A percentile compares a stretch with the other conserved stretches of the same genome.
phyloP scores from a whole-genome alignment of 2,329 filamentous ascomycete species.

The Epichloe baconii region DNA sequence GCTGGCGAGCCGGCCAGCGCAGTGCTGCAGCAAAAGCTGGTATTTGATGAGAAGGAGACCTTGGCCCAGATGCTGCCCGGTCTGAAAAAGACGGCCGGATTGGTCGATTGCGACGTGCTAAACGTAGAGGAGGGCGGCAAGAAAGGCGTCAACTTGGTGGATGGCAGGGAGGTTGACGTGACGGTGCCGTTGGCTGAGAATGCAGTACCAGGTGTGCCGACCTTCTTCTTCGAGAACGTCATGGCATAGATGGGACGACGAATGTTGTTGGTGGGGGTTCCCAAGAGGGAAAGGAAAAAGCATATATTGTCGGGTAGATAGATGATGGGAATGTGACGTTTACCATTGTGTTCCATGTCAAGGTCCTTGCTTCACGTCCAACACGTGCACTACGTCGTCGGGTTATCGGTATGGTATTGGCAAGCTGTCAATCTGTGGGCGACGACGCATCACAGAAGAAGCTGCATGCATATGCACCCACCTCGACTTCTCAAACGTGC shows the following conservation, averaged over 20 bases:
- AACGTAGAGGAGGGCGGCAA: constrained; percentile 58
- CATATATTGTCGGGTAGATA: too few species aligned
- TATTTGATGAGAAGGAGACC: constrained; percentile 71
- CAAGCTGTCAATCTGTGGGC: not conserved
- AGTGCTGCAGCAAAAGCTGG: constrained; percentile 73
- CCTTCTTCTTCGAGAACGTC: constrained; percentile 77
- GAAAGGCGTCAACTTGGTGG: constrained; percentile 42
- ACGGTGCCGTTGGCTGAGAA: constrained; percentile 48
- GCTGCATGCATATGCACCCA: too few species aligned
- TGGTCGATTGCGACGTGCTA: constrained; percentile 59
- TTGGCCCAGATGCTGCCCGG: constrained; percentile 67
- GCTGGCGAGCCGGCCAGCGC: constrained; percentile 50
- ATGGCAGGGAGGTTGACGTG: constrained; percentile 42
- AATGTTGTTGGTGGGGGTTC: too few species aligned
- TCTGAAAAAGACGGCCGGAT: constrained; percentile 61
- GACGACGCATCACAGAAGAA: too few species aligned
- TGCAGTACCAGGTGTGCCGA: constrained; percentile 71
- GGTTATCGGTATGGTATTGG: too few species aligned
- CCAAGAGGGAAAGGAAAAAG: not conserved
- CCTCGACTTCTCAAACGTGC: too few species aligned
- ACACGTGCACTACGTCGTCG: too few species aligned
- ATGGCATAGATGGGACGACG: constrained; percentile 18
- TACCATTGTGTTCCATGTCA: too few species aligned
- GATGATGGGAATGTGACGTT: too few species aligned
- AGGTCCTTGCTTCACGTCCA: too few species aligned